Base-by-base conservation (phyloP, 768 basidiomycete species). In the Collybiopsis confluens region DNA sequence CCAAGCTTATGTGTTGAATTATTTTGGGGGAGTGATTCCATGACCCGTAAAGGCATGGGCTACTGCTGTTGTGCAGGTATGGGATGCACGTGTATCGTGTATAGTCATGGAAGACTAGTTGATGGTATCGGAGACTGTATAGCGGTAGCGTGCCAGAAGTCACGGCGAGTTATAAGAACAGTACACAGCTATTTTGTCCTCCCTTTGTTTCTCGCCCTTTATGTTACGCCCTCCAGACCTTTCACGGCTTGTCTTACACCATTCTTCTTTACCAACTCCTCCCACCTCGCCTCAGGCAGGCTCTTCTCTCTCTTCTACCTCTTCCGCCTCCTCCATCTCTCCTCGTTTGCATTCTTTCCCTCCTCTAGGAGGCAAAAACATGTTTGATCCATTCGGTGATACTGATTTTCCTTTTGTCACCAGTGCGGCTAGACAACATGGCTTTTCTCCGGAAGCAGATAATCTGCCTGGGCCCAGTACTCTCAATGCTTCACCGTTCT, bases 111-210 rank as follows among this genome's bases (percentile, higher is more conserved):
- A 48, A 48, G 47, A 18, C 45, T n/a, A 5, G 4, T 24, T 33
- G 23, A 45, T 26, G 45, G 9, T 27, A 15, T 35, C 37, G 21
- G 30, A 21, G 7, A 35, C 16, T 48, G 33, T 48, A 36, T 47
- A 36, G 50, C 41, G 50, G 41, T 20, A 42, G 41, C 50, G 50
- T 52, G 38, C 4, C 23, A 45, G 28, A 43, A 44, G 52, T 44
- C 52, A 36, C 6, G 16, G n/a, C 23, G 16, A 35, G 52, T 21
- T 35, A 33, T 43, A 33, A 16, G 7, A 18, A 27, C 37, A 26
- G 11, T 15, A 30, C 11, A 13, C 26, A 3, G 18, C 42, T 21
- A 21, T 37, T 45, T 42, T 11, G 11, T 52, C 18, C 21, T 21
- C 30, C 9, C 26, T 15, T 40, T 26, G 35, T 21, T 35, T 28